Conservation (phyloP, 345 rosid species). For the Crucihimalaya himalaica region DNA sequence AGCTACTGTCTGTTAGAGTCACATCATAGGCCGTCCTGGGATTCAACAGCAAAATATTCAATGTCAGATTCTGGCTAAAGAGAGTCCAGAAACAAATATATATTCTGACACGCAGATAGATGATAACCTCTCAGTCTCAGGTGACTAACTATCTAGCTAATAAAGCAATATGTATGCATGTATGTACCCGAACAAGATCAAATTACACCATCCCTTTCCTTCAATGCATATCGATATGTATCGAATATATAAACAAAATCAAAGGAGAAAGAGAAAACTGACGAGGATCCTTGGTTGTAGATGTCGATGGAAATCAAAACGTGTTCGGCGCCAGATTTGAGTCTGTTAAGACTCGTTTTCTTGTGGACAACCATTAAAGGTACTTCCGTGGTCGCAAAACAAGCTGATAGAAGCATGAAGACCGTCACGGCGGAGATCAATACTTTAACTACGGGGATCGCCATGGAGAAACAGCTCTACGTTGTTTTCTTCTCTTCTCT, state of each 20-base stretch:
- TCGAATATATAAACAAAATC: background rate
- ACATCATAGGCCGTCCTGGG: slow-evolving; percentile 79
- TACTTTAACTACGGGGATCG: slow-evolving; percentile 22
- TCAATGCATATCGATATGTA: background rate
- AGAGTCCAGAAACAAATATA: too few species aligned
- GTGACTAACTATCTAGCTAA: too few species aligned
- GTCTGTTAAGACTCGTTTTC: slow-evolving; percentile 66
- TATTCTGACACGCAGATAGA: too few species aligned
- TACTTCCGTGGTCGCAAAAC: slow-evolving; percentile 56
- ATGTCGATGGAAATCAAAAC: slow-evolving; percentile 78
- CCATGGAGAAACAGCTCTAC: slow-evolving; percentile 1
- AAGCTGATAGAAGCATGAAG: slow-evolving; percentile 47
- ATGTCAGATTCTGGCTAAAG: background rate
- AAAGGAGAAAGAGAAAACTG: slow-evolving; percentile 36
- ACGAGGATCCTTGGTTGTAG: slow-evolving; percentile 88
- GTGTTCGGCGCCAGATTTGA: slow-evolving; percentile 76
- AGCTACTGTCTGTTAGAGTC: slow-evolving; percentile 57
- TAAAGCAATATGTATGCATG: too few species aligned
- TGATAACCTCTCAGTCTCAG: too few species aligned
- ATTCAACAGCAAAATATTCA: background rate
- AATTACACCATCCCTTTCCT: background rate
- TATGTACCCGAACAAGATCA: background rate
- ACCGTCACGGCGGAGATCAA: slow-evolving; percentile 40
- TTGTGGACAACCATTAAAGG: slow-evolving; percentile 82
- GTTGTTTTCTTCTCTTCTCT: too few species aligned